Evolutionary conservation across 306 rosid species (phyloP).

Genomic region (Cucurbita maxima): DNA sequence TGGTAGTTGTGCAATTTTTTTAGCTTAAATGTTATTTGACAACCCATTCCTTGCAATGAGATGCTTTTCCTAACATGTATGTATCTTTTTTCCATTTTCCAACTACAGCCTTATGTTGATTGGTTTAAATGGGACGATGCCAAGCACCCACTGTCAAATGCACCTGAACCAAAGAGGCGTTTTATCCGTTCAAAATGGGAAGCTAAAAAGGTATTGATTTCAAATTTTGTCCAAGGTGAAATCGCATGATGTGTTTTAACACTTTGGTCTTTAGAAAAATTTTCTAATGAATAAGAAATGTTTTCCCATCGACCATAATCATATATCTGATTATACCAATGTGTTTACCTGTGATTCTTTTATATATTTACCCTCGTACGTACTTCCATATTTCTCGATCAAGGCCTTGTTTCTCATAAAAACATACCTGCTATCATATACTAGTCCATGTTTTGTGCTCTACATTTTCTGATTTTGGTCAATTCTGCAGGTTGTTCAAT

Average conservation of each 20-base stretch:
- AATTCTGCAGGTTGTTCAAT: slow-evolving; percentile 52
- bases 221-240: background rate
- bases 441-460: background rate
- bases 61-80: background rate
- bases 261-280: background rate
- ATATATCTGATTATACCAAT: background rate
- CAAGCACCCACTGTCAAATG: slow-evolving; percentile 73
- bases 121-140: slow-evolving; percentile 91
- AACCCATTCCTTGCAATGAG: background rate
- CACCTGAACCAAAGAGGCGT: slow-evolving; percentile 95
- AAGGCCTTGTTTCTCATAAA: background rate
- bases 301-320: background rate
- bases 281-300: background rate
- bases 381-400: background rate
- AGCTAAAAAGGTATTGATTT: slow-evolving; percentile 44
- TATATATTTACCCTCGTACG: background rate
- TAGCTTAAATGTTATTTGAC: background rate
- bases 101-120: slow-evolving; percentile 59
- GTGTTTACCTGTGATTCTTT: background rate
- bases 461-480: slow-evolving; percentile 2
- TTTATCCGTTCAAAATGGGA: slow-evolving; percentile 94
- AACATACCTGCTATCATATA: background rate
- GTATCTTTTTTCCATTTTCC: slow-evolving; percentile 4
- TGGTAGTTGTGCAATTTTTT: slow-evolving; percentile 13
- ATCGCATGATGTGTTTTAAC: background rate